These are phyloP conservation scores for Chytriomyces confervae DNA, from an alignment of 192 early-diverging fungal species.

Conservation along the genomic window DNA sequence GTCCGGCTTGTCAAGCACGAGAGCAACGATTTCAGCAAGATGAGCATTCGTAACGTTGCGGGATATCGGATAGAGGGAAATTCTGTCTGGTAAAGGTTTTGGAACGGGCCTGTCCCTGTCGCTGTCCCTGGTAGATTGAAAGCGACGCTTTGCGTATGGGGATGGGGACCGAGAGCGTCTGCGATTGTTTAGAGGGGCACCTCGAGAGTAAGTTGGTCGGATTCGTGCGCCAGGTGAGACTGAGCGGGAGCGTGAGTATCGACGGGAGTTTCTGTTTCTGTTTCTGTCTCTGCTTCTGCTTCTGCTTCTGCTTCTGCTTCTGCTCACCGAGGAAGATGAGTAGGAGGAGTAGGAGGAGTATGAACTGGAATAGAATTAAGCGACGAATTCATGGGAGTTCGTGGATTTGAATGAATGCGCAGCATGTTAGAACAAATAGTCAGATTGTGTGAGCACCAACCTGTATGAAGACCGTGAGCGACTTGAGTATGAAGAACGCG, in stretches of 20 bases:
- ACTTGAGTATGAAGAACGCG: no score
- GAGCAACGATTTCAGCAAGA: constrained; percentile 20
- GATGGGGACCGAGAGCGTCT: constrained; percentile 6
- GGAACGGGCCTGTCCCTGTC: not conserved
- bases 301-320: constrained; percentile 16
- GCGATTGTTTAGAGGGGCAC: not conserved
- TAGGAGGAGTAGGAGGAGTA: no score
- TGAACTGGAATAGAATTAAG: no score
- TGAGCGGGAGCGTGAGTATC: not conserved
- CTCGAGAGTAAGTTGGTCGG: not conserved
- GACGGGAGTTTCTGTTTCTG: constrained; percentile 1
- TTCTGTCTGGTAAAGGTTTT: constrained; percentile 20
- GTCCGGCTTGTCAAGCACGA: not conserved
- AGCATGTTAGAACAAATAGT: no score
- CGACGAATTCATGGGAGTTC: no score
- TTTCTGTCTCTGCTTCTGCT: constrained; percentile 9
- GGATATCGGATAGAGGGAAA: constrained; percentile 18
- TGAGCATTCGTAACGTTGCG: constrained; percentile 15
- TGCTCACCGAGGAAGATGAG: not conserved
- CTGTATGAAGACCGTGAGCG: no score
- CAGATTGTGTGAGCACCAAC: no score
- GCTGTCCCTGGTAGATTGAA: not conserved
- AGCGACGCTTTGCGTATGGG: not conserved
- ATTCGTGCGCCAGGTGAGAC: not conserved
- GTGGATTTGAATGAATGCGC: no score